A percentile compares a stretch with the other conserved stretches of the same genome.
phyloP scores from a whole-genome alignment of 2,329 filamentous ascomycete species.

The Plenodomus lindquistii region DNA sequence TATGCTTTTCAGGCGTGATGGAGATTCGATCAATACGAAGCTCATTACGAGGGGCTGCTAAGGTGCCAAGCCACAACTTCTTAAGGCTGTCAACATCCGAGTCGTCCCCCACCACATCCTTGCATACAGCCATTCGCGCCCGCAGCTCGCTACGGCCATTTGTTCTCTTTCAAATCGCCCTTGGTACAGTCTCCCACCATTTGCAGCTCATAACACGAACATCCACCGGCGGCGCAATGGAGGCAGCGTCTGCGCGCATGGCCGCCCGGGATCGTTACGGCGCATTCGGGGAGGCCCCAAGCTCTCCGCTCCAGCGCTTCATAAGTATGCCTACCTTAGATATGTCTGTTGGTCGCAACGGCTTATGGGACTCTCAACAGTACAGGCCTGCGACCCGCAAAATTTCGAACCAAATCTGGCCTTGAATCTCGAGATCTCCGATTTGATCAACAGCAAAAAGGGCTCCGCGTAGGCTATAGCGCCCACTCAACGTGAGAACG shows the following conservation, averaged over 20 bases:
- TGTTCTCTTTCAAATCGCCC: slow-evolving; percentile 1
- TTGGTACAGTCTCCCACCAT: not conserved
- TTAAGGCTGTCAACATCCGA: slow-evolving; percentile 10
- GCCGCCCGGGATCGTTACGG: slow-evolving; percentile 93
- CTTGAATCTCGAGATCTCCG: slow-evolving; percentile 92
- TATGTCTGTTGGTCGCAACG: not conserved
- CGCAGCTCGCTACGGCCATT: slow-evolving; percentile 4
- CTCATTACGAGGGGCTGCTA: slow-evolving; percentile 17
- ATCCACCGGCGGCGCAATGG: slow-evolving; percentile 58
- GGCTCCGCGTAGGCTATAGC: slow-evolving; percentile 68
- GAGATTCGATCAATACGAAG: too few relatives aligned
- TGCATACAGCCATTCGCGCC: slow-evolving; percentile 13
- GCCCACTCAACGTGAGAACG: not conserved
- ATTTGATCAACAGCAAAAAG: slow-evolving; percentile 97
- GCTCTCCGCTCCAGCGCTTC: slow-evolving; percentile 89
- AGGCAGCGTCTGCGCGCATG: slow-evolving; percentile 93
- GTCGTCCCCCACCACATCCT: slow-evolving; percentile 19
- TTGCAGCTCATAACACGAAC: not conserved
- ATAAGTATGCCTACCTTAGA: slow-evolving; percentile 61
- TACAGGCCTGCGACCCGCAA: slow-evolving; percentile 93
- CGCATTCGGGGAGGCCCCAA: slow-evolving; percentile 75
- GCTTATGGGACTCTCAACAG: slow-evolving; percentile 42
- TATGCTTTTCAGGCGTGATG: too few relatives aligned
- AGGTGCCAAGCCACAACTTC: slow-evolving; percentile 18
- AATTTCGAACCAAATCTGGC: slow-evolving; percentile 98